Evolutionary conservation across 257 asterid species (phyloP), one percentile per base, ranked within the genome.

Genomic region (Handroanthus guayacan): DNA sequence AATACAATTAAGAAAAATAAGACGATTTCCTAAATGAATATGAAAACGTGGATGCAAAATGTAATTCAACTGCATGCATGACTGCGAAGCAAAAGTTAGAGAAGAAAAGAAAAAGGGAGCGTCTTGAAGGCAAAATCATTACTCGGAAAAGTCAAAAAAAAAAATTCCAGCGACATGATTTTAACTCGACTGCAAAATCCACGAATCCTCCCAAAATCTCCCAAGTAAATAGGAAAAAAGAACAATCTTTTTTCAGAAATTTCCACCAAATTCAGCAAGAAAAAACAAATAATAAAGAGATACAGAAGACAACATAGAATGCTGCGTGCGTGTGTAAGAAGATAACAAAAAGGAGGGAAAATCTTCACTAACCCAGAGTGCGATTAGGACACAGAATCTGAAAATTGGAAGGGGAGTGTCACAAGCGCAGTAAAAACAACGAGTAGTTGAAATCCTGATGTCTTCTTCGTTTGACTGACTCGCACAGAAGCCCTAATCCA

Each of bases 401-500:
- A 73, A 75, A 64, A 79, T 48, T 62, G 75, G 71, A 55, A 55
- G 41, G 67, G 45, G 47, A 57, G 75, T 10, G 69, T 50, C 44
- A 50, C 6, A 70, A 20, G 56, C 25, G 58, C 7, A 66, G 74
- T 17, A 18, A 37, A 12, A 71, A 10, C 62, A 54, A 17, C 58
- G 69, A 14, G 65, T 0, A 60, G 44, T 58, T 58, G 70, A 38
- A 77, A 77, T 48, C 45, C 51, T 25, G 61, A 39, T 10, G 45
- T 58, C 47, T 64, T 65, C 9, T 20, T 65, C 13, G 41, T 18
- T 38, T 45, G 77, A 61, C 44, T 9, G 75, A 48, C 13, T 51
- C 69, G 61, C 76, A 67, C 12, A 43, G 60, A 73, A 83, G 79
- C 87, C 87, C 87, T 83, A 83, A 80, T 62, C 31, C 56, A n/a